Evolutionary conservation across 371 early-diverging fungal species (phyloP), one percentile per base, ranked within the genome.

Genomic region (Lichtheimia ornata): DNA sequence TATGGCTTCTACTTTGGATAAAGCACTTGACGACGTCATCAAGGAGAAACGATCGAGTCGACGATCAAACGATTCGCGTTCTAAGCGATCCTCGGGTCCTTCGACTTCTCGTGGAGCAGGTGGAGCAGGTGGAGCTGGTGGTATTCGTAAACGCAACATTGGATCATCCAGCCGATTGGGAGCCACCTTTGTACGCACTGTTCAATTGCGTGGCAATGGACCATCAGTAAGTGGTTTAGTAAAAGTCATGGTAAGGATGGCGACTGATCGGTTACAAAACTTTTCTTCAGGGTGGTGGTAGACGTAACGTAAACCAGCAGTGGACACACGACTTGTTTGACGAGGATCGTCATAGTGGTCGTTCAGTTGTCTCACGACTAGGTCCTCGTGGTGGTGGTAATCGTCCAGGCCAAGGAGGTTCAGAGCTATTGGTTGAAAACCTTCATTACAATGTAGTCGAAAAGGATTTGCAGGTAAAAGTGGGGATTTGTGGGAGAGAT

Each of bases 21-120:
- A 65, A 55, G 81, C 82, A 47, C 76, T 85, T 42, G 85, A 82
- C 45, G 81, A 85, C 52, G 82, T 78, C 27, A 83, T 83, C 53
- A 73, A 65, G 56, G 69, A 69, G 15, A 65, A 73, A 49, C 76
- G 69, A 69, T 52, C 49, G 11, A 61, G 58, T 28, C 68, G 60
- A 59, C 71, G 61, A 55, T 47, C 27, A 18, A 49, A 20, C n/a
- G 55, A 57, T 65, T 61, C 42, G 59, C 41, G 58, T 41, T 13
- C 41, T 41, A 66, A 63, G 50, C 69, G 60, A 5, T 65, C 69
- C 30, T 63, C 64, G 20, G 60, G 66, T 56, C 52, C 66, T 42
- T 50, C 53, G 12, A 54, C 66, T 9, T 35, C 35, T 35, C 35
- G 35, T 35, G 35, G 28, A 28, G 28, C 2, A 9, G 35, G 35